Base-by-base conservation (phyloP, 2,329 filamentous ascomycete genomes). In the Colletotrichum incanum region DNA sequence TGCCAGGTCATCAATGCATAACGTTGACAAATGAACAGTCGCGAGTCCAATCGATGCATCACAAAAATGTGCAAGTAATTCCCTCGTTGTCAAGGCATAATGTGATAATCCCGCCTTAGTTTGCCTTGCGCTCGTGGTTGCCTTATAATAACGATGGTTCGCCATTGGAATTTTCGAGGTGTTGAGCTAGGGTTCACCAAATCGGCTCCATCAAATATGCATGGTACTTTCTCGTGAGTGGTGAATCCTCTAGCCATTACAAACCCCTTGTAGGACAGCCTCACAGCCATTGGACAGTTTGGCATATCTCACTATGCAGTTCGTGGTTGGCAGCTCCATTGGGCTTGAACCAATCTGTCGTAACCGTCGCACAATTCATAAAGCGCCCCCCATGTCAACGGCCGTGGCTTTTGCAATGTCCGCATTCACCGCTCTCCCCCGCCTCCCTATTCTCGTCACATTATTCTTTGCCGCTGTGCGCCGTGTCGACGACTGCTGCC, bases 161-260 rank as follows among this genome's bases (percentile, higher is more conserved):
- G 65, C 65, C 65, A 55, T 49, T 18, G 39, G 12, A 47, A 9
- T 16, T 12, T 14, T 2, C n/a, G 11, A 26, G 34, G 16, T 39
- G 37, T 39, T 23, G 45, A 54, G 34, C 31, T 34, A 3, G 14
- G 14, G 16, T 28, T 52, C 3, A 23, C 2, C 20, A 50, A 23
- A 9, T 31, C 47, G 12, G 41, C 20, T 39, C 65, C 37, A 26
- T 55, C 18, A 1, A n/a, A 54, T 39, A 55, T 68, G 65, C 50
- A 68, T 16, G 31, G 65, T 68, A 56, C 58, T 68, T 68, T 56
- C 2, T 49, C 16, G 26, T 63, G 65, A 68, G 14, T 63, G 65
- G 58, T 23, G 37, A 9, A 18, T n/a, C 9, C 23, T 3, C 4
- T 8, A n/a, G 28, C 18, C n/a, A 8, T 8, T 28, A 49, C 16